A percentile compares a stretch with the other conserved stretches of the same genome.
phyloP scores from a whole-genome alignment of 1,284 basidiomycete species.

The Ganoderma lingzhi region DNA sequence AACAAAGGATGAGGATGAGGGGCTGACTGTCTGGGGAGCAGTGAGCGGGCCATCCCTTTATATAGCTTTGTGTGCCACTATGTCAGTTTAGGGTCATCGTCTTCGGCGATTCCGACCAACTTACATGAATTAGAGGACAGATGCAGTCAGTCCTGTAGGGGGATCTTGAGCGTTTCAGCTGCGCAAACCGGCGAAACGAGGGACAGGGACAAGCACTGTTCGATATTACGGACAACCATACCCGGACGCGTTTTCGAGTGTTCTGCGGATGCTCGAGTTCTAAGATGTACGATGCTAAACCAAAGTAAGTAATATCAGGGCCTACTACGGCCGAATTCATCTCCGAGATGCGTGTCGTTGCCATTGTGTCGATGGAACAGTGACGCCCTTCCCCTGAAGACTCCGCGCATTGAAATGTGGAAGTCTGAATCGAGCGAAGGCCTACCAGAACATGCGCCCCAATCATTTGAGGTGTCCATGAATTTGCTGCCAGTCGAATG shows the following conservation, averaged over 20 bases:
- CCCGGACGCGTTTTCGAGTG: constrained; percentile 21
- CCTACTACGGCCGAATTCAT: constrained; percentile 3
- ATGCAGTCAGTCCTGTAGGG: constrained; percentile 11
- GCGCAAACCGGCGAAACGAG: constrained; percentile 23
- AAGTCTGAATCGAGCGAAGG: constrained; percentile 1
- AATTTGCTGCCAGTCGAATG: neutral
- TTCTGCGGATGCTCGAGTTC: neutral
- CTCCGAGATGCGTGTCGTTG: constrained; percentile 10
- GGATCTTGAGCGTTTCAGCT: constrained; percentile 29
- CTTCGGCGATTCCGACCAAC: constrained; percentile 20
- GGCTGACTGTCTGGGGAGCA: constrained; percentile 1
- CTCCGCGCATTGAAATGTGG: constrained; percentile 10
- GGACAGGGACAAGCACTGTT: constrained; percentile 23
- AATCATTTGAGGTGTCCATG: constrained; percentile 7
- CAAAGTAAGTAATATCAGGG: constrained; percentile 1
- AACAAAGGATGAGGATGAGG: constrained; percentile 19
- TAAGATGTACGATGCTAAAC: constrained; percentile 9
- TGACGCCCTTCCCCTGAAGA: constrained; percentile 1
- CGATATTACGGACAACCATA: constrained; percentile 12
- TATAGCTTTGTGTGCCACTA: constrained; percentile 17
- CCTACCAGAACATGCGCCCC: constrained; percentile 8
- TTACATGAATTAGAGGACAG: constrained; percentile 21
- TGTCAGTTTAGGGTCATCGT: constrained; percentile 26
- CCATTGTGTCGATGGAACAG: constrained; percentile 4
- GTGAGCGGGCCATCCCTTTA: constrained; percentile 18